These are phyloP conservation scores for Entophlyctis helioformis DNA, from an alignment of 192 early-diverging fungal genomes.

Conservation along the genomic window DNA sequence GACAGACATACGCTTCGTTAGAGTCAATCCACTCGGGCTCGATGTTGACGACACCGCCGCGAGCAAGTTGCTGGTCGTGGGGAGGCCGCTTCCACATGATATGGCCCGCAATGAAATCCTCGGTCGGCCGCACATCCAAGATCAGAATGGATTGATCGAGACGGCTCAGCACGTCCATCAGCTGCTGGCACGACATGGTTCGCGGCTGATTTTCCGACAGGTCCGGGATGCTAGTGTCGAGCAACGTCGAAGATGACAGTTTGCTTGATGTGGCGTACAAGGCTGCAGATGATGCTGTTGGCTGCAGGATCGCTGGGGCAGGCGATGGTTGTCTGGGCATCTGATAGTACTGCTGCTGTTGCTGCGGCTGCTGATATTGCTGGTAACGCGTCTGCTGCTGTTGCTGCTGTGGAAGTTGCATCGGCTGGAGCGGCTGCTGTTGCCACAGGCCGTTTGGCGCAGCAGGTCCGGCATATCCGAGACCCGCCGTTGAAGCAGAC, in stretches of 20 bases:
- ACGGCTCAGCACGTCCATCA: slow-evolving; percentile 11
- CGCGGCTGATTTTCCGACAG: not conserved
- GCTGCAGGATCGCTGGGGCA: not conserved
- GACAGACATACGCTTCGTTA: too few relatives aligned
- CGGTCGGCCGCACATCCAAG: slow-evolving; percentile 65
- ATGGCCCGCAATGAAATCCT: slow-evolving; percentile 53
- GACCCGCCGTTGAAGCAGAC: too few relatives aligned
- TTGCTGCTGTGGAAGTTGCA: too few relatives aligned
- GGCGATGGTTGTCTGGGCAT: slow-evolving; percentile 1
- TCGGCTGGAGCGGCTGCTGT: too few relatives aligned
- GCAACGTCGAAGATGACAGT: not conserved
- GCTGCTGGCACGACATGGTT: slow-evolving; percentile 2
- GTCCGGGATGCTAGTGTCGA: not conserved
- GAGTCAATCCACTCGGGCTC: slow-evolving; percentile 48
- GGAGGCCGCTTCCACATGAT: slow-evolving; percentile 39
- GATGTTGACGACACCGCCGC: slow-evolving; percentile 50
- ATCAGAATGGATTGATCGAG: slow-evolving; percentile 30
- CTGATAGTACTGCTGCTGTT: too few relatives aligned
- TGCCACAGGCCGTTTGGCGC: too few relatives aligned
- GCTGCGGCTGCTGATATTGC: too few relatives aligned
- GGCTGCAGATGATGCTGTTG: not conserved
- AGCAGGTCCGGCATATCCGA: too few relatives aligned
- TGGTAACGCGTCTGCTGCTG: too few relatives aligned
- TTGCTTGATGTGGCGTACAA: not conserved
- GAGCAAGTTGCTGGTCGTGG: not conserved